These are phyloP conservation scores for Erythrophleum fordii DNA, from an alignment of 306 rosid genomes.

Conservation along the genomic window DNA sequence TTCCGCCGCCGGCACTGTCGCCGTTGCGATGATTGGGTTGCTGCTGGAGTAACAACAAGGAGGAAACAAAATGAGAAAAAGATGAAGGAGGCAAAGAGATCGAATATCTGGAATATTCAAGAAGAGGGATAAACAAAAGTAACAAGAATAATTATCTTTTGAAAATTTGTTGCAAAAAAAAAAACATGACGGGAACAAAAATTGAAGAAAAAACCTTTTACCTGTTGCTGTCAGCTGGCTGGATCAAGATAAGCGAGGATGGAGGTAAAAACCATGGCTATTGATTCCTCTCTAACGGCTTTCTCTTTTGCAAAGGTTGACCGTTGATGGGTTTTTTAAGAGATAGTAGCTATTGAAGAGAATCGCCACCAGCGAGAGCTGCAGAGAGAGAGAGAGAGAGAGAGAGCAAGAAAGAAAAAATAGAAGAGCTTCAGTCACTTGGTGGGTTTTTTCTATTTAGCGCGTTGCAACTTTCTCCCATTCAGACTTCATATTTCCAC, in stretches of 20 bases:
- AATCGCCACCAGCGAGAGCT: slow-evolving; percentile 47
- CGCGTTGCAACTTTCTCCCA: no score
- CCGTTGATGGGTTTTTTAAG: slow-evolving; percentile 45
- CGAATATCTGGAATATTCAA: slow-evolving; percentile 76
- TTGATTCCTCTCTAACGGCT: slow-evolving; percentile 45
- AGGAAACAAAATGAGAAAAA: no score
- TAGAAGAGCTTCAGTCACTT: no score
- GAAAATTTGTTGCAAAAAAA: slow-evolving; percentile 4
- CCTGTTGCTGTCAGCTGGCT: slow-evolving; percentile 91
- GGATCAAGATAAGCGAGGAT: slow-evolving; percentile 89
- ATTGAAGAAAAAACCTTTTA: slow-evolving; percentile 38
- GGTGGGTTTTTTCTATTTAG: no score
- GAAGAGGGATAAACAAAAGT: slow-evolving; percentile 53
- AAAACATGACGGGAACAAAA: not conserved
- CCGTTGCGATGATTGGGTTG: slow-evolving; percentile 50
- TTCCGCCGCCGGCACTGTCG: not conserved
- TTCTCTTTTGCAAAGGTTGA: slow-evolving; percentile 76
- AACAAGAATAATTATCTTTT: slow-evolving; percentile 65
- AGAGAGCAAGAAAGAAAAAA: slow-evolving; percentile 42
- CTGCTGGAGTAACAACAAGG: slow-evolving; percentile 33
- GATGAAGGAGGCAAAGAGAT: slow-evolving; percentile 40
- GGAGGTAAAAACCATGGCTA: slow-evolving; percentile 86
- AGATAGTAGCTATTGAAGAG: slow-evolving; percentile 57
- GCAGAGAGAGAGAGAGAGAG: slow-evolving; percentile 31
- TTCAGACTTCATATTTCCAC: no score